Evolutionary conservation across 345 rosid genomes (phyloP).

Genomic region (Populus simonii): DNA sequence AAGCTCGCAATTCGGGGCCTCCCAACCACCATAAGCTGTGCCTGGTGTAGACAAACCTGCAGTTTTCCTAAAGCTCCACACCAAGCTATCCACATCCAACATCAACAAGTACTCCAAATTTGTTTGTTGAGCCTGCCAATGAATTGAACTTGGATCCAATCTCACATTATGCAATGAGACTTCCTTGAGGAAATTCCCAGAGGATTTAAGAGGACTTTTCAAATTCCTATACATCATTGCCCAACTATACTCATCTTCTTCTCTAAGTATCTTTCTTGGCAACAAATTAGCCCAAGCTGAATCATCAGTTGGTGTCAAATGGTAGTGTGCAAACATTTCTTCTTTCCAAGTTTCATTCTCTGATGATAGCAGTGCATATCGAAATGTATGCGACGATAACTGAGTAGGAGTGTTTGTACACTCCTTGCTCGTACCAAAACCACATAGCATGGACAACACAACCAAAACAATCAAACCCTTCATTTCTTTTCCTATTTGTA

Average conservation of each 20-base stretch:
- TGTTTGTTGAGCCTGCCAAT: constrained; percentile 80
- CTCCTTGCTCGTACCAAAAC: constrained; percentile 54
- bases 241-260: constrained; percentile 69
- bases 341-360: constrained; percentile 58
- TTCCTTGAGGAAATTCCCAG: constrained; percentile 58
- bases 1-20: constrained; percentile 57
- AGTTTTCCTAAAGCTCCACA: constrained; percentile 81
- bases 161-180: constrained; percentile 78
- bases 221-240: constrained; percentile 61
- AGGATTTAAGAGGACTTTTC: constrained; percentile 43
- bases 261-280: constrained; percentile 67
- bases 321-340: constrained; percentile 74
- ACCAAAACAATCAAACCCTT: constrained; percentile 20
- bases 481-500: constrained; percentile 19
- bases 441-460: constrained; percentile 19
- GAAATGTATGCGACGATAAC: constrained; percentile 64
- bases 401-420: constrained; percentile 72
- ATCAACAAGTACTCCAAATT: constrained; percentile 79
- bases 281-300: constrained; percentile 66
- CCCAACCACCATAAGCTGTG: constrained; percentile 85
- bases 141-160: constrained; percentile 55
- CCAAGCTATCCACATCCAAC: constrained; percentile 72
- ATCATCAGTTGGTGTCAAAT: constrained; percentile 80
- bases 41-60: constrained; percentile 74
- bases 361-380: constrained; percentile 60